Conservation (phyloP, 2,329 filamentous ascomycete genomes). For the Claviceps purpurea region DNA sequence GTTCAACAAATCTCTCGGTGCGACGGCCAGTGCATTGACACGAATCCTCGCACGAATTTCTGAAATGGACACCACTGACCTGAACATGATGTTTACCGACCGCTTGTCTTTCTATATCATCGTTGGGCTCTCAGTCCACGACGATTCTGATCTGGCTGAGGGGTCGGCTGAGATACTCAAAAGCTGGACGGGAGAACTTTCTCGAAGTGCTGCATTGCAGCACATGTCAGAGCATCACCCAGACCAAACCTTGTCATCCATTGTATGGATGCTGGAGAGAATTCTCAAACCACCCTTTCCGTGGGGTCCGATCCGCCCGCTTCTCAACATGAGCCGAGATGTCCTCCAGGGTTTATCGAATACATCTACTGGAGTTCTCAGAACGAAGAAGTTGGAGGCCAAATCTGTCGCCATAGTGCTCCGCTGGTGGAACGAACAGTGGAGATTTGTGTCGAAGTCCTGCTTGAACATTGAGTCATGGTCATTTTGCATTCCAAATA, state of each 20-base stretch:
- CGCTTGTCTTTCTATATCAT: conserved; percentile 58
- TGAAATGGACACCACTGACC: conserved; percentile 56
- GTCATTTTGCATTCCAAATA: conserved; percentile 64
- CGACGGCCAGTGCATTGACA: conserved; percentile 46
- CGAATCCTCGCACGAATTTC: conserved; percentile 66
- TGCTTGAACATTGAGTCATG: conserved; percentile 75
- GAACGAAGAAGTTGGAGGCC: conserved; percentile 40
- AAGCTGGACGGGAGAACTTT: conserved; percentile 56
- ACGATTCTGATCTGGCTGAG: conserved; percentile 65
- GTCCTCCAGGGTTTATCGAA: conserved; percentile 44
- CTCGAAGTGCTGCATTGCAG: conserved; percentile 26
- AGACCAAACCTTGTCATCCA: conserved; percentile 26
- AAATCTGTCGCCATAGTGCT: conserved; percentile 54
- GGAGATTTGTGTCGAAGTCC: conserved; percentile 67
- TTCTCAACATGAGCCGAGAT: conserved; percentile 44
- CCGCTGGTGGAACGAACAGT: conserved; percentile 73
- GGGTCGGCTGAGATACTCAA: conserved; percentile 74
- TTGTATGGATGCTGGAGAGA: conserved; percentile 29
- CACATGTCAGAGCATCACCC: conserved; percentile 27
- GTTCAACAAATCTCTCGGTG: conserved; percentile 62
- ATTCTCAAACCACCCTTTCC: conserved; percentile 24
- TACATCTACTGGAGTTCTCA: conserved; percentile 39
- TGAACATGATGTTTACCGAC: conserved; percentile 57
- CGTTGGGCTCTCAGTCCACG: conserved; percentile 68
- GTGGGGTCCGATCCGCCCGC: conserved; percentile 44